A percentile compares a stretch with the other conserved stretches of the same genome.
Conservation (phyloP, 768 basidiomycete genomes). For the Lentinula raphanica region DNA sequence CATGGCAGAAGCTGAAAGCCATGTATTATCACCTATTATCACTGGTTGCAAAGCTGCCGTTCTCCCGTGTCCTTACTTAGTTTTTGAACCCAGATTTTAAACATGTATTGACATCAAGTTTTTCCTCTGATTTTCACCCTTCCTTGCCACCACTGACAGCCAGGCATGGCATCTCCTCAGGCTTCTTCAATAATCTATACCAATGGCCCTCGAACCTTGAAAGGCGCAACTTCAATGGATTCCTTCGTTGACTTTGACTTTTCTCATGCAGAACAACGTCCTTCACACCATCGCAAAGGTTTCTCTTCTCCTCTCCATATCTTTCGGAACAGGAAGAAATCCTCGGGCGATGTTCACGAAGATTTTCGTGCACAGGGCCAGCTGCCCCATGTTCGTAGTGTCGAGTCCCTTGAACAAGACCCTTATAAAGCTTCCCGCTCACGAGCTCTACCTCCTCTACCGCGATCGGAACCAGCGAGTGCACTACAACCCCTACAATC, state of each 20-base stretch:
- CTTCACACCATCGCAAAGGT: neutral
- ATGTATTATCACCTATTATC: too few species aligned
- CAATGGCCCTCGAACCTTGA: neutral
- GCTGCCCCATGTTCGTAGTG: neutral
- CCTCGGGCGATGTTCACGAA: neutral
- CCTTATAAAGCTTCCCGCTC: neutral
- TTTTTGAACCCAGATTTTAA: neutral
- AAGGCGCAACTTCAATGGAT: neutral
- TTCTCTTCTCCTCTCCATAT: neutral
- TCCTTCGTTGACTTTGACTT: constrained; percentile 5
- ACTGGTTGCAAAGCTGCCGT: neutral
- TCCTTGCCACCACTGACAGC: neutral
- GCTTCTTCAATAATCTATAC: neutral
- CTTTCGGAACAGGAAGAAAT: constrained; percentile 3
- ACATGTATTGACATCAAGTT: neutral
- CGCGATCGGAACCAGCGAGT: neutral
- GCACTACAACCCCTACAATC: neutral
- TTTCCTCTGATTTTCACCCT: neutral
- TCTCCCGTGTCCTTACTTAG: neutral
- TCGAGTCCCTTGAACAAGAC: neutral
- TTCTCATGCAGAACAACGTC: neutral
- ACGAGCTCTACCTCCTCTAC: constrained; percentile 4
- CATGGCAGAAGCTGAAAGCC: too few species aligned
- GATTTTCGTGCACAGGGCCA: neutral
- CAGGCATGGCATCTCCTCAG: neutral